Conservation (phyloP, 768 basidiomycete genomes). For the Panus rudis region DNA sequence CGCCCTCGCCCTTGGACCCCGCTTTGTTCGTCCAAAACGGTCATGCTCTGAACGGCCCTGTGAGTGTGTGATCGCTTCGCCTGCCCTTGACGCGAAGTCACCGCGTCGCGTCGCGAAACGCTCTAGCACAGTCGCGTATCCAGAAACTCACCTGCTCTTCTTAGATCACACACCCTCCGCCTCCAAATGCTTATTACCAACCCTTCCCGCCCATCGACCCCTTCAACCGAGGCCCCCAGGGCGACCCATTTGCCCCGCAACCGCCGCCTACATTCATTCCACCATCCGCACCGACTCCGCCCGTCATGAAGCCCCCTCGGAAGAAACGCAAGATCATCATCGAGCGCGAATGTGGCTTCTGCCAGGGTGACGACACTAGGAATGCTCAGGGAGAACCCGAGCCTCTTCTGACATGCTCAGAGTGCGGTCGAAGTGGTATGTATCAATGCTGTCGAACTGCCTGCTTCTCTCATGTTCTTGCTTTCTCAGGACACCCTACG, state of each 20-base stretch:
- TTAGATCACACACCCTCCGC: slow-evolving; percentile 9
- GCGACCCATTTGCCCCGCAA: slow-evolving; percentile 76
- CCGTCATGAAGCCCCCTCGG: slow-evolving; percentile 37
- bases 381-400: slow-evolving; percentile 58
- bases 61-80: slow-evolving; percentile 10
- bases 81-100: slow-evolving; percentile 8
- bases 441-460: slow-evolving; percentile 8
- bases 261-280: slow-evolving; percentile 44
- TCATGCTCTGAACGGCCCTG: slow-evolving; percentile 8
- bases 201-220: slow-evolving; percentile 10
- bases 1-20: slow-evolving; percentile 19
- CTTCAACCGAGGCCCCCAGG: slow-evolving; percentile 56
- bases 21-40: slow-evolving; percentile 15
- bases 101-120: slow-evolving; percentile 17
- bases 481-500: slow-evolving; percentile 66
- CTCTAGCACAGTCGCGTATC: slow-evolving; percentile 14
- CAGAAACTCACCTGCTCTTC: neutral
- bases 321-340: slow-evolving; percentile 39
- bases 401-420: slow-evolving; percentile 67
- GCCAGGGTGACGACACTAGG: slow-evolving; percentile 53
- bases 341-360: slow-evolving; percentile 73
- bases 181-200: slow-evolving; percentile 6
- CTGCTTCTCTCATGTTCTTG: slow-evolving; percentile 3
- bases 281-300: slow-evolving; percentile 33
- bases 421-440: slow-evolving; percentile 80